Evolutionary conservation across 2,329 filamentous ascomycete species (phyloP).

Genomic region (Diaporthe sp.): DNA sequence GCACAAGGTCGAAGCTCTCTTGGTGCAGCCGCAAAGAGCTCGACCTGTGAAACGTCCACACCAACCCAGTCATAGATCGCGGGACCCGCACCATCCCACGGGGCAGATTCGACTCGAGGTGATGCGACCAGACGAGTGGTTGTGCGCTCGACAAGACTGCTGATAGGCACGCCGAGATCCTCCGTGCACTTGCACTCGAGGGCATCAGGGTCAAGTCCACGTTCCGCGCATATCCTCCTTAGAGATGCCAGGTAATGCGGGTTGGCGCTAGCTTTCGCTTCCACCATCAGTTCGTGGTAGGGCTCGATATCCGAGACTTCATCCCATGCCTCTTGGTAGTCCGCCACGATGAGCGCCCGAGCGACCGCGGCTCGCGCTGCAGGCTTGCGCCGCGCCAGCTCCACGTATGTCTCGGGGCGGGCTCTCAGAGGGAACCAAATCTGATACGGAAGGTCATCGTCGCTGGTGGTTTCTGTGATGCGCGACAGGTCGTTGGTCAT

Average conservation of each 20-base stretch:
- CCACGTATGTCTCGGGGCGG: slow-evolving; percentile 5
- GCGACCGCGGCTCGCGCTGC: slow-evolving; percentile 28
- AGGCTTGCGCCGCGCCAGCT: slow-evolving; percentile 27
- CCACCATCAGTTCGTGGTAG: not conserved
- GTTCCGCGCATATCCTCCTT: not conserved
- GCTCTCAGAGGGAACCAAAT: slow-evolving; percentile 40
- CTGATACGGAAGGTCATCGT: slow-evolving; percentile 21
- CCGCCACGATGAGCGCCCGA: slow-evolving; percentile 35
- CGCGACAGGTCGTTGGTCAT: not conserved
- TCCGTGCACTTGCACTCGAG: not conserved
- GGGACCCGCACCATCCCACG: not conserved
- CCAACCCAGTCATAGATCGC: not conserved
- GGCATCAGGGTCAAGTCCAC: not conserved
- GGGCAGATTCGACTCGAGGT: not conserved
- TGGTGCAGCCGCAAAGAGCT: not conserved
- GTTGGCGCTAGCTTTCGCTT: slow-evolving; percentile 10
- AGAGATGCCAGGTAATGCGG: slow-evolving; percentile 8
- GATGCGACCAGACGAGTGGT: not conserved
- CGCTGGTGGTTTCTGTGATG: not conserved
- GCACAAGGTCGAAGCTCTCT: not conserved
- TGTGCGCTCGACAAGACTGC: not conserved
- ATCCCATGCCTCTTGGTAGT: slow-evolving; percentile 31
- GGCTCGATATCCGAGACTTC: slow-evolving; percentile 23
- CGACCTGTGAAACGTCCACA: not conserved
- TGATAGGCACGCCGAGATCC: not conserved